phyloP scores from a whole-genome alignment of 116 monocot species.

The Cymodocea nodosa region DNA sequence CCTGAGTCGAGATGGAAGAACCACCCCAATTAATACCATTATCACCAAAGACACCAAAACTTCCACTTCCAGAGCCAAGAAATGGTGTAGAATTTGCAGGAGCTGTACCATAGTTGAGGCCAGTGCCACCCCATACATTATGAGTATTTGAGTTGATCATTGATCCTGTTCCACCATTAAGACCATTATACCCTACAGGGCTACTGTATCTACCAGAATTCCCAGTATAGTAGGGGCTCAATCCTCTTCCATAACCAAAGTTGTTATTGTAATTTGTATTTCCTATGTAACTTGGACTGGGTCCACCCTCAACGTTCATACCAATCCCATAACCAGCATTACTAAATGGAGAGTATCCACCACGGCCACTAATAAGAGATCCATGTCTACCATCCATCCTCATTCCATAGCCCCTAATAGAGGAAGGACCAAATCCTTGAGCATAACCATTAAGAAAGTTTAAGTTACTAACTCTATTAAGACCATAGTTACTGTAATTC shows the following conservation, averaged over 20 bases:
- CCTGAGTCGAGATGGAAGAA: conserved; percentile 21
- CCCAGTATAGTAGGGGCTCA: conserved; percentile 45
- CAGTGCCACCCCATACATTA: conserved; percentile 49
- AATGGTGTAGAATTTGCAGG: conserved; percentile 32
- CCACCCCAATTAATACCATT: conserved; percentile 46
- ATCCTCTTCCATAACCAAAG: conserved; percentile 31
- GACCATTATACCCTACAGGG: conserved; percentile 30
- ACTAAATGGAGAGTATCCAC: conserved; percentile 36
- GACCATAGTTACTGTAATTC: conserved; percentile 20
- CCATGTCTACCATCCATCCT: conserved; percentile 64
- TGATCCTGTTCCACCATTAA: conserved; percentile 28
- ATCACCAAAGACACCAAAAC: conserved; percentile 34
- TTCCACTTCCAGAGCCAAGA: conserved; percentile 29
- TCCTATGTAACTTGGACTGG: conserved; percentile 30
- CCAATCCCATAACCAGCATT: conserved; percentile 53
- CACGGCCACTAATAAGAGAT: conserved; percentile 28
- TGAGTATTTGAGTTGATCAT: conserved; percentile 37
- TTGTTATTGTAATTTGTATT: conserved; percentile 29
- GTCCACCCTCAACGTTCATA: conserved; percentile 48
- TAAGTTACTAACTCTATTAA: conserved; percentile 37
- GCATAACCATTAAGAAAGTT: conserved; percentile 46
- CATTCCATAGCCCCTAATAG: conserved; percentile 53
- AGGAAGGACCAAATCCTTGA: conserved; percentile 35
- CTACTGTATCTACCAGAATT: conserved; percentile 40
- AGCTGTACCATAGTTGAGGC: conserved; percentile 30